Percentiles rank a stretch among this genome's conserved stretches.
Conservation (phyloP, 805 yeast species). For the Myxozyma kluyveri region DNA sequence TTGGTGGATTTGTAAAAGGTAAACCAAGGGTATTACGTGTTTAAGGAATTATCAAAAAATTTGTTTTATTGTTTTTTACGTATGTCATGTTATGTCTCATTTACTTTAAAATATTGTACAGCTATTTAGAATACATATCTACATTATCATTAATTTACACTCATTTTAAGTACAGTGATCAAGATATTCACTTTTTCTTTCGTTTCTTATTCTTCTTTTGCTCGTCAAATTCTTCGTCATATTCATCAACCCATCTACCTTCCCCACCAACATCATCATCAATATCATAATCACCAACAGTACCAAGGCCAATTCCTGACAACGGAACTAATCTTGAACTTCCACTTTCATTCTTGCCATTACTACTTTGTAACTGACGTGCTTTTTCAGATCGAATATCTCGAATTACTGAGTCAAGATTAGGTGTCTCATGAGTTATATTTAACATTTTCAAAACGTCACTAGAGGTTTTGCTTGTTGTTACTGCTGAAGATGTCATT, state of each 20-base stretch:
- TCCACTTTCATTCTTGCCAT: constrained; percentile 6
- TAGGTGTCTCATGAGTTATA: too few species aligned
- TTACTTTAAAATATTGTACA: too few species aligned
- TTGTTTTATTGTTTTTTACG: neutral
- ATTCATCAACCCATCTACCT: constrained; percentile 31
- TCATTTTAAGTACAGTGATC: too few species aligned
- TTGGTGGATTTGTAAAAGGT: constrained; percentile 11
- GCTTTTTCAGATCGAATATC: too few species aligned
- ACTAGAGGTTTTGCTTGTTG: too few species aligned
- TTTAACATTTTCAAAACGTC: too few species aligned
- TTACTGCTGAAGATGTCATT: too few species aligned
- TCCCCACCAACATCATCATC: constrained; percentile 29
- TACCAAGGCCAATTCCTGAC: constrained; percentile 15
- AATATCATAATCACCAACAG: constrained; percentile 29
- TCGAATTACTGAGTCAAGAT: too few species aligned
- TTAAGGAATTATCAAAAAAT: too few species aligned
- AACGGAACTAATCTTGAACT: constrained; percentile 18
- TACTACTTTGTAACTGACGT: too few species aligned
- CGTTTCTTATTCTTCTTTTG: constrained; percentile 11
- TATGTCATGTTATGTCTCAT: too few species aligned
- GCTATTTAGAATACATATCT: too few species aligned
- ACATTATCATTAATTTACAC: neutral
- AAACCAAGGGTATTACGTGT: constrained; percentile 22
- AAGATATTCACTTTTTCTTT: neutral
- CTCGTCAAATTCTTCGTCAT: constrained; percentile 20